Base-by-base conservation (phyloP, 805 yeast species). In the Sugiyamaella mastotermitis region DNA sequence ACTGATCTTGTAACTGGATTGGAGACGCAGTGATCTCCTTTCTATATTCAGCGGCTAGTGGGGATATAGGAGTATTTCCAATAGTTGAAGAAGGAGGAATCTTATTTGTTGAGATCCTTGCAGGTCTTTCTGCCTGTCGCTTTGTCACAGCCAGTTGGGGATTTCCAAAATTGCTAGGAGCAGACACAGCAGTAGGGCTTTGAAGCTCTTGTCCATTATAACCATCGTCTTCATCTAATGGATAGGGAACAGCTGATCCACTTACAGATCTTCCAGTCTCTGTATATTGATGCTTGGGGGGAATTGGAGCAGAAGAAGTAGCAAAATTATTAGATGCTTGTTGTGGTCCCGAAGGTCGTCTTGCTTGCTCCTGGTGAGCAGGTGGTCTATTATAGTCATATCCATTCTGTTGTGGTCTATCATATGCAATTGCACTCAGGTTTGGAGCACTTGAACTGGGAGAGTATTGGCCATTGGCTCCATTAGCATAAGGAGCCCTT, bases 131-230 rank as follows among this genome's bases (percentile, higher is more conserved):
- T 11, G 64, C 61, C 2, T 63, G 66, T 2, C 62, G 64, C 42
- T 62, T 66, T 45, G 63, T 48, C 34, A 58, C 68, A 1, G 64
- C 58, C 22, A 65, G 60, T 36, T 58, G 66, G 9, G 18, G 30
- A n/a, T n/a, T n/a, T 3, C 59, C 60, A 31, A 50, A 53, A 7
- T 31, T 55, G 49, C 33, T 37, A 35, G 36, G 38, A 15, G 41
- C 52, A 8, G 45, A 27, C 5, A 42, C 47, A 9, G 46, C 49
- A 11, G 46, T 47, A 17, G 46, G 46, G 31, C 50, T 42, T 20
- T 34, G 37, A 4, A 13, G 32, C 11, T 13, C 28, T 25, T 29
- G 23, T 7, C 9, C 16, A 17, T 27, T 19, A 2, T n/a, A 5
- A 8, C 24, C 37, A 31, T 15, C 31, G 21, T 38, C 27, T 25